phyloP scores from a whole-genome alignment of 106 monocot genomes.

The Dendrobium officinale region DNA sequence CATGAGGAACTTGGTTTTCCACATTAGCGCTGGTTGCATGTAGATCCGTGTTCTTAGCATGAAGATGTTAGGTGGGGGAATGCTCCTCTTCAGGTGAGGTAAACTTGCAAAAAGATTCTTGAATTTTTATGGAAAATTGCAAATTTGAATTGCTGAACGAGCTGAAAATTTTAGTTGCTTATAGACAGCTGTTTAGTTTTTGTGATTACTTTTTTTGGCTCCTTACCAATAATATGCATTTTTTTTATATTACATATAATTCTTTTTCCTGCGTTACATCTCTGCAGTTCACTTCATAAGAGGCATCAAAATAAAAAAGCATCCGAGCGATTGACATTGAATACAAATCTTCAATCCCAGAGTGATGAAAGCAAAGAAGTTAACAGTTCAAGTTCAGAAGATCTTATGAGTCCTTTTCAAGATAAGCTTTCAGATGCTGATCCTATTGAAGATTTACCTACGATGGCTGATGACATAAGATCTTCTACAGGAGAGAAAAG shows the following conservation, averaged over 20 bases:
- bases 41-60: not conserved
- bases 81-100: not conserved
- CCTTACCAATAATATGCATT: not conserved
- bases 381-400: slow-evolving; percentile 18
- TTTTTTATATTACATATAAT: not conserved
- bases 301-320: slow-evolving; percentile 38
- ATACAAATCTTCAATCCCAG: slow-evolving; percentile 14
- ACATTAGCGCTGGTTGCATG: not conserved
- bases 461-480: slow-evolving; percentile 9
- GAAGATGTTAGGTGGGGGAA: not conserved
- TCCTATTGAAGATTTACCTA: slow-evolving; percentile 8
- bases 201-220: not conserved
- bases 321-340: slow-evolving; percentile 14
- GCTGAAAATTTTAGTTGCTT: not conserved
- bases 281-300: slow-evolving; percentile 39
- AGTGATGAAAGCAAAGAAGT: slow-evolving; percentile 21
- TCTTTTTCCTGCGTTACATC: not conserved
- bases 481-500: slow-evolving; percentile 18
- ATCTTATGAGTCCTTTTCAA: slow-evolving; percentile 4
- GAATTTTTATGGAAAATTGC: not conserved
- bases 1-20: not conserved
- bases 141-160: not conserved
- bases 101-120: not conserved
- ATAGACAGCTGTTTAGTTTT: not conserved
- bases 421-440: slow-evolving; percentile 11